Percentiles rank a stretch among this genome's conserved stretches.
Conservation (phyloP, 441 rosid species). For the Brassica hybrid region DNA sequence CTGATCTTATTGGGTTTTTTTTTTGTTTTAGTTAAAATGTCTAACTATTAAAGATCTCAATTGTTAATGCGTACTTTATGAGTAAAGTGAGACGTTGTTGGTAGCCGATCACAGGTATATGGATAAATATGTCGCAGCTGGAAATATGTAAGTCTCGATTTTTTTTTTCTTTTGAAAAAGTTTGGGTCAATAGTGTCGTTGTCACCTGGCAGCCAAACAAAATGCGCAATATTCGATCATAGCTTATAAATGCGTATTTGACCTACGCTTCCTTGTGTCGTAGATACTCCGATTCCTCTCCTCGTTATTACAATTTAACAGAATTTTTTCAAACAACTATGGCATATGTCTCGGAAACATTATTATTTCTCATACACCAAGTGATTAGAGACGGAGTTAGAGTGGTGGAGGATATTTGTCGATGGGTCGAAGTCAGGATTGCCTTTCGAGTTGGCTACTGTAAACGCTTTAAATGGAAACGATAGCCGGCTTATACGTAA, state of each 20-base stretch:
- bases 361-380: not conserved
- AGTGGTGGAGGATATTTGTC: not conserved
- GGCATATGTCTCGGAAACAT: not conserved
- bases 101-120: slow-evolving; percentile 5
- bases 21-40: slow-evolving; percentile 1
- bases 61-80: slow-evolving; percentile 18
- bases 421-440: not conserved
- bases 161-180: not conserved
- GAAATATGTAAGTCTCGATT: not conserved
- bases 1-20: not conserved
- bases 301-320: not conserved
- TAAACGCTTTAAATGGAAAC: not conserved
- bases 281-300: slow-evolving; percentile 14
- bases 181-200: slow-evolving; percentile 23
- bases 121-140: slow-evolving; percentile 9
- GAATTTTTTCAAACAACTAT: not conserved
- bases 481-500: not conserved
- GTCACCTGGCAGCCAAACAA: slow-evolving; percentile 35
- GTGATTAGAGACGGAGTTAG: not conserved
- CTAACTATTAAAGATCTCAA: not conserved
- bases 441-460: not conserved
- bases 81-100: slow-evolving; percentile 16
- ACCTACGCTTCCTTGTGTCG: slow-evolving; percentile 25
- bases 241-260: slow-evolving; percentile 32
- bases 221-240: slow-evolving; percentile 19